Conservation (phyloP, 441 rosid species). For the Pelargonium australe region DNA sequence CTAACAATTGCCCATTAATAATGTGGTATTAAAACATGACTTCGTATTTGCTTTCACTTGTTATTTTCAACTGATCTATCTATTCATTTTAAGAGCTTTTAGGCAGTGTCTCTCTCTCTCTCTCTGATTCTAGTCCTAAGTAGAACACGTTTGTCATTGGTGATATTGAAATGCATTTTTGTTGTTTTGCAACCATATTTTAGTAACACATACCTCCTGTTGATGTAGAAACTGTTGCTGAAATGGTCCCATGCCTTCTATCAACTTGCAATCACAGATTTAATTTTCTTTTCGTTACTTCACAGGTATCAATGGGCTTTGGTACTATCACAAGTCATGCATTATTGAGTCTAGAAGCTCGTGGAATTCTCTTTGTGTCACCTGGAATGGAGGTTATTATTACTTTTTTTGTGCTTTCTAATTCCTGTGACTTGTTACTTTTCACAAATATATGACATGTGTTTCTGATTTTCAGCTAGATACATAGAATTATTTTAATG, state of each 20-base stretch:
- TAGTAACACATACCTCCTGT: background rate
- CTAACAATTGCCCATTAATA: background rate
- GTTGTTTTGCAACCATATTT: background rate
- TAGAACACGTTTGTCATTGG: conserved; percentile 1
- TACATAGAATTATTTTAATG: background rate
- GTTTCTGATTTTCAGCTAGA: background rate
- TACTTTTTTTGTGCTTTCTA: background rate
- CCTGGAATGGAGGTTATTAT: conserved; percentile 78
- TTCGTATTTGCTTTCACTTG: background rate
- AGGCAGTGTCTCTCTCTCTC: conserved; percentile 2
- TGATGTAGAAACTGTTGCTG: background rate
- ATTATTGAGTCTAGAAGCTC: conserved; percentile 84
- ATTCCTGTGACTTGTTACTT: background rate
- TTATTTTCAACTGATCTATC: background rate
- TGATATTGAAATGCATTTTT: background rate
- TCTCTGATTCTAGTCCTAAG: background rate
- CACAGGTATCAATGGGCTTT: conserved; percentile 88
- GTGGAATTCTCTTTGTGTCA: conserved; percentile 73
- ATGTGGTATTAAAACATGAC: background rate
- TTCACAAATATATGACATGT: background rate
- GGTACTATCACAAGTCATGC: conserved; percentile 83
- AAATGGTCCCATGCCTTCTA: background rate
- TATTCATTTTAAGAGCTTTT: background rate
- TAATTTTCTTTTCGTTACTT: conserved; percentile 16
- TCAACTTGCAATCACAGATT: conserved; percentile 3